Evolutionary conservation across 2,329 filamentous ascomycete species (phyloP).

Genomic region (Lachnellula arida): DNA sequence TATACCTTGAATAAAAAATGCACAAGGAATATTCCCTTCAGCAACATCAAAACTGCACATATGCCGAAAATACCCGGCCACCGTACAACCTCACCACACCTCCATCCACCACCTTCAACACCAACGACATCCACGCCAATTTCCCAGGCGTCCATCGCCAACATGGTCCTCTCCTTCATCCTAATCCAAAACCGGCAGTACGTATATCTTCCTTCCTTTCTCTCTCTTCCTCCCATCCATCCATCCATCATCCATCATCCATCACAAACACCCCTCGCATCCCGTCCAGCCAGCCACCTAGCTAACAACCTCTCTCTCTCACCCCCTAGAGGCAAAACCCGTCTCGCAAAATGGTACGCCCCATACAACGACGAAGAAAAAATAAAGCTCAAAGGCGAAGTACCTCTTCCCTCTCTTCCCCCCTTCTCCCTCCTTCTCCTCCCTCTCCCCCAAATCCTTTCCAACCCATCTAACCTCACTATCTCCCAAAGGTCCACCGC

Average conservation of each 20-base stretch:
- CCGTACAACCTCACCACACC: constrained; percentile 1
- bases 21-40: too few species aligned
- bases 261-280: neutral
- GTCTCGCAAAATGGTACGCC: constrained; percentile 97
- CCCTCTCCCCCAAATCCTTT: too few species aligned
- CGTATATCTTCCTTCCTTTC: constrained; percentile 18
- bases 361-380: constrained; percentile 99
- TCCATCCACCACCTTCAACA: neutral
- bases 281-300: neutral
- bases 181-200: constrained; percentile 87
- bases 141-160: constrained; percentile 3
- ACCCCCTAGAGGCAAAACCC: constrained; percentile 79
- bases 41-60: neutral
- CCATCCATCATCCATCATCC: too few species aligned
- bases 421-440: too few species aligned
- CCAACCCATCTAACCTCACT: neutral
- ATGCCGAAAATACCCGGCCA: neutral
- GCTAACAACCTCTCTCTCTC: constrained; percentile 15
- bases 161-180: constrained; percentile 72
- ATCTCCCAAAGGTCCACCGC: constrained; percentile 70
- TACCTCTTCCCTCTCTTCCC: constrained; percentile 30
- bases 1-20: too few species aligned
- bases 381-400: constrained; percentile 97
- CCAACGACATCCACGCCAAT: neutral
- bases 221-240: neutral